Percentiles rank a stretch among this genome's conserved stretches.
These are phyloP conservation scores for Dissophora ornata DNA, from an alignment of 192 early-diverging fungal genomes.

Conservation along the genomic window DNA sequence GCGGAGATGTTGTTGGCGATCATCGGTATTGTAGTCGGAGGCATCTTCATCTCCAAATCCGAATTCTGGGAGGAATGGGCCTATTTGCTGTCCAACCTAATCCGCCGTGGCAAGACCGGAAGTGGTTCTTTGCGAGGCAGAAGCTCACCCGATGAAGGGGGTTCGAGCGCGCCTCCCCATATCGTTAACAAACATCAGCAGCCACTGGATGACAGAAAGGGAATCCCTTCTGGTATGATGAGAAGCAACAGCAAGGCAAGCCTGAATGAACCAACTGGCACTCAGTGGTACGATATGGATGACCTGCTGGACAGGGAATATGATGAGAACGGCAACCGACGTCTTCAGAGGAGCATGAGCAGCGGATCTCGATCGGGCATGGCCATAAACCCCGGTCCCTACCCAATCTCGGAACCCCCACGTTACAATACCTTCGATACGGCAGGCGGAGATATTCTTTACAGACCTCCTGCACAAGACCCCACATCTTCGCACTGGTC, in stretches of 20 bases:
- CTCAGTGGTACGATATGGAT: conserved; percentile 52
- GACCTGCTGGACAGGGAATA: conserved; percentile 45
- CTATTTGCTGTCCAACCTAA: conserved; percentile 23
- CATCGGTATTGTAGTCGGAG: conserved; percentile 22
- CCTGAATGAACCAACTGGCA: conserved; percentile 8
- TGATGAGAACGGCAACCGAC: conserved; percentile 6
- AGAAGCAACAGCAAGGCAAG: conserved; percentile 15
- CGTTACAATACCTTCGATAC: conserved; percentile 10
- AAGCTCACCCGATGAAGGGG: conserved; percentile 18
- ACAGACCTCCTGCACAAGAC: conserved; percentile 11
- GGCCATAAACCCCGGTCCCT: not conserved
- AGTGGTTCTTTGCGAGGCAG: conserved; percentile 15
- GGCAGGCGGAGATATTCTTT: conserved; percentile 7
- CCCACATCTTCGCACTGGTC: conserved; percentile 20
- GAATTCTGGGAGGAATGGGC: conserved; percentile 52
- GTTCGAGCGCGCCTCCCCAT: not conserved
- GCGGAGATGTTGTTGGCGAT: conserved; percentile 35
- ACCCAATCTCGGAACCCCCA: conserved; percentile 26
- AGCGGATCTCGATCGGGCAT: conserved; percentile 13
- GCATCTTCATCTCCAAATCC: conserved; percentile 31
- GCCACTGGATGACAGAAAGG: not conserved
- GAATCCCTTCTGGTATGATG: too few relatives aligned
- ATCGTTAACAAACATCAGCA: not conserved
- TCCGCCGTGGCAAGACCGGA: conserved; percentile 17
- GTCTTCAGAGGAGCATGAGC: conserved; percentile 16